Percentiles rank a stretch among this genome's conserved stretches.
Evolutionary conservation across 2,329 filamentous ascomycete genomes (phyloP).

Genomic region (Samsoniella hepiali): DNA sequence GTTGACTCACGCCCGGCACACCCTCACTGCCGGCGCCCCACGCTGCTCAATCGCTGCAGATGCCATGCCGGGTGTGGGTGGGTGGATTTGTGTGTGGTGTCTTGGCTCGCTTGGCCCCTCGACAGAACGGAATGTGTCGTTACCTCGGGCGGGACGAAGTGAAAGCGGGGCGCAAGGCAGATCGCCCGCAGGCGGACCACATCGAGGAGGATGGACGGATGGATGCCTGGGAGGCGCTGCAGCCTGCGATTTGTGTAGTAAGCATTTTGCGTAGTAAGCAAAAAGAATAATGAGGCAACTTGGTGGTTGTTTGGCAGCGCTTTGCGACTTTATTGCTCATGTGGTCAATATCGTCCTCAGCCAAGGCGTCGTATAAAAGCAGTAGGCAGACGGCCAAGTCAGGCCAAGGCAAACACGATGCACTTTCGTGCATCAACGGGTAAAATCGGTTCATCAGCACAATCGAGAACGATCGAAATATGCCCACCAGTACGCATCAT

Average conservation of each 20-base stretch:
- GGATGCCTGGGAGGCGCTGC: not conserved
- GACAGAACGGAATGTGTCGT: not conserved
- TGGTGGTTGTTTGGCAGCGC: too few relatives aligned
- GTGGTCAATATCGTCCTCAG: too few relatives aligned
- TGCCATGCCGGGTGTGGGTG: not conserved
- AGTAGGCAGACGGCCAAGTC: too few relatives aligned
- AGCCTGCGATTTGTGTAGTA: not conserved
- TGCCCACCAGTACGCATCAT: too few relatives aligned
- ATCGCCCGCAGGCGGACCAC: not conserved
- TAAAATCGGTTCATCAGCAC: too few relatives aligned
- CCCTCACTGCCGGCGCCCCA: not conserved
- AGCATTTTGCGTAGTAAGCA: too few relatives aligned
- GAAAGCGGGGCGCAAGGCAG: not conserved
- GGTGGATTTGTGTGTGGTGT: not conserved
- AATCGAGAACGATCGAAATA: too few relatives aligned
- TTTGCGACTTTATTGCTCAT: too few relatives aligned
- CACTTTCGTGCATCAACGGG: too few relatives aligned
- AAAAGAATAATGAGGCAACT: too few relatives aligned
- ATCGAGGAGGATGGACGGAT: not conserved
- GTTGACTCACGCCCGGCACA: not conserved
- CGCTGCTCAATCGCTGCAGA: not conserved
- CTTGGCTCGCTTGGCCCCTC: not conserved
- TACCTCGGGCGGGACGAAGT: not conserved
- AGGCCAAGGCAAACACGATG: too few relatives aligned
- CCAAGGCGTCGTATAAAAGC: too few relatives aligned